These are phyloP conservation scores for Cladosporium colombiae DNA, from an alignment of 2,329 filamentous ascomycete genomes.

Conservation along the genomic window DNA sequence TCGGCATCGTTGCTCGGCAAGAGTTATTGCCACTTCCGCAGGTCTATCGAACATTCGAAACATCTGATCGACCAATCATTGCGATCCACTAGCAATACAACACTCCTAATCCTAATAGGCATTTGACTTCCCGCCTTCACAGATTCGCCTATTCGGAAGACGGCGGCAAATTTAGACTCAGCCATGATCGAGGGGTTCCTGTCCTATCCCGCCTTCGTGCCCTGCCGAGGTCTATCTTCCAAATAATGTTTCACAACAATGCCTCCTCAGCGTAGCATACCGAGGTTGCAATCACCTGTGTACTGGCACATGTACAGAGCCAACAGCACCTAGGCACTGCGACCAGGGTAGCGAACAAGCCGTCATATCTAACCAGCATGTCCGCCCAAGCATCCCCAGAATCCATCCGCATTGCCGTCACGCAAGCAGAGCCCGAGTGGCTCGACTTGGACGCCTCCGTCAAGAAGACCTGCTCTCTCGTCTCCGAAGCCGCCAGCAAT, in stretches of 20 bases:
- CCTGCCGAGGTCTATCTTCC: neutral
- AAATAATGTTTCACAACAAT: neutral
- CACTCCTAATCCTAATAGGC: too few species aligned
- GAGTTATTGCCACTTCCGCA: neutral
- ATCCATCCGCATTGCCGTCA: conserved; percentile 43
- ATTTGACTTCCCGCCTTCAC: neutral
- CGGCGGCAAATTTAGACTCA: neutral
- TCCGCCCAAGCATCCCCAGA: neutral
- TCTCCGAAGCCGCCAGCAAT: conserved; percentile 56
- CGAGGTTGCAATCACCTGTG: neutral
- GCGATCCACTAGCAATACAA: neutral
- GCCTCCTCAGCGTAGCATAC: neutral
- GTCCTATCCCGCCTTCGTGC: neutral
- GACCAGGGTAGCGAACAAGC: neutral
- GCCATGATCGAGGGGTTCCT: neutral
- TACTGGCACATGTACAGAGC: neutral
- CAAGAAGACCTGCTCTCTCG: conserved; percentile 58
- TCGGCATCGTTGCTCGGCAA: neutral
- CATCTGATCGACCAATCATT: neutral
- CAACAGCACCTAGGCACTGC: neutral
- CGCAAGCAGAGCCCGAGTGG: conserved; percentile 63
- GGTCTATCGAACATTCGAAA: neutral
- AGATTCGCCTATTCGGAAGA: neutral
- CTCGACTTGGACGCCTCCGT: conserved; percentile 58
- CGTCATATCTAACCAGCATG: neutral